Conservation (phyloP, 2,329 filamentous ascomycete species). For the Lojkania enalia region DNA sequence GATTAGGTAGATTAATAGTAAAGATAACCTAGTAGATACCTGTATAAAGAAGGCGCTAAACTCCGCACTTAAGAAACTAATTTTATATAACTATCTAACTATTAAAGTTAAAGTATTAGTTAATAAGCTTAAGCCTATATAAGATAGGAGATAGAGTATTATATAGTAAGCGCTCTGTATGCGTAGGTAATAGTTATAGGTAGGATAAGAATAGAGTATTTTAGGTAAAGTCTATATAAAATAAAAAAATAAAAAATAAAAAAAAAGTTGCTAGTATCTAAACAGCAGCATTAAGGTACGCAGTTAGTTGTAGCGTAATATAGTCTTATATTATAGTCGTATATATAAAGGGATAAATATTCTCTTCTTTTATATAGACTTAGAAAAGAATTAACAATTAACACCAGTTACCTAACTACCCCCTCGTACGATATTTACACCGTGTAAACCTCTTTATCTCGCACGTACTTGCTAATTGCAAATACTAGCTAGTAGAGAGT, state of each 20-base stretch:
- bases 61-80: neutral
- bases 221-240: neutral
- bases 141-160: neutral
- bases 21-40: neutral
- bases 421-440: too few relatives aligned
- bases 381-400: too few relatives aligned
- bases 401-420: too few relatives aligned
- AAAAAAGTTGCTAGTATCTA: neutral
- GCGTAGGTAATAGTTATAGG: neutral
- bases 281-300: too few relatives aligned
- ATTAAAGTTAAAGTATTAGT: neutral
- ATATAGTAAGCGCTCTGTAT: neutral
- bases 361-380: too few relatives aligned
- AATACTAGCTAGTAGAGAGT: too few relatives aligned
- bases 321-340: too few relatives aligned
- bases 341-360: too few relatives aligned
- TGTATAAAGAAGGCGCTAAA: neutral
- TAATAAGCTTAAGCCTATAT: neutral
- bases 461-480: too few relatives aligned
- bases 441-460: too few relatives aligned
- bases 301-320: too few relatives aligned
- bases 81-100: neutral
- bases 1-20: neutral
- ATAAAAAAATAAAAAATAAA: too few relatives aligned
- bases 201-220: neutral